Base-by-base conservation (phyloP, 2,329 filamentous ascomycete species). In the Fusarium subglutinans region DNA sequence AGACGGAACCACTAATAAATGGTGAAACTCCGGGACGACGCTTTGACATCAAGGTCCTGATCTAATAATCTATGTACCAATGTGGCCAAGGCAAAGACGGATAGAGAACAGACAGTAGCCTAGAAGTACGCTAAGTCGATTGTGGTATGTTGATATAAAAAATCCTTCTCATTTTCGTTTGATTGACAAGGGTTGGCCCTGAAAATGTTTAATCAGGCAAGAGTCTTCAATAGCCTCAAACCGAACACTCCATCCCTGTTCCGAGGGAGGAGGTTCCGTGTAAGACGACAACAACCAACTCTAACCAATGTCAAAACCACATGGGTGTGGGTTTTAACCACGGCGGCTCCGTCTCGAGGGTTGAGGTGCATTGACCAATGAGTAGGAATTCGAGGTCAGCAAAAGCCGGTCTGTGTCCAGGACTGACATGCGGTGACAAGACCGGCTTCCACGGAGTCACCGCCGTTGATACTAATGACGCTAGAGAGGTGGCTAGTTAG, bases 21-120 rank as follows among this genome's bases (percentile, higher is more conserved):
- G 72, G 63, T 77, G 76, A 77, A 77, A 77, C 76, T 69, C 55
- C 64, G 55, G 59, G 65, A 75, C 44, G 55, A 58, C 76, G 76
- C 76, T 77, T 74, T 76, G 76, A 76, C 76, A 37, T 48, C 45
- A 40, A 54, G 35, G 50, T 30, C 58, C 56, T 44, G 53, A 57
- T 62, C 50, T 35, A 53, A 53, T 37, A 53, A 53, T 53, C n/a
- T 30, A 30, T 44, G 22, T 53, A 53, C 59, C 38, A 58, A 57
- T 64, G 30, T 48, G 61, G 62, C 37, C 66, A 72, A 61, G 22
- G 48, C 47, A 73, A 55, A 50, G 48, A 62, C 44, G 59, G 59
- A 57, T 51, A 68, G 66, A 62, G 47, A 70, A 54, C 37, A 45
- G 64, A 69, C 47, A 55, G 50, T 62, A 59, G 30, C 54, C 69